These are phyloP conservation scores for Herpetomonas tarakana DNA, from an alignment of 208 protist species.

Conservation along the genomic window DNA sequence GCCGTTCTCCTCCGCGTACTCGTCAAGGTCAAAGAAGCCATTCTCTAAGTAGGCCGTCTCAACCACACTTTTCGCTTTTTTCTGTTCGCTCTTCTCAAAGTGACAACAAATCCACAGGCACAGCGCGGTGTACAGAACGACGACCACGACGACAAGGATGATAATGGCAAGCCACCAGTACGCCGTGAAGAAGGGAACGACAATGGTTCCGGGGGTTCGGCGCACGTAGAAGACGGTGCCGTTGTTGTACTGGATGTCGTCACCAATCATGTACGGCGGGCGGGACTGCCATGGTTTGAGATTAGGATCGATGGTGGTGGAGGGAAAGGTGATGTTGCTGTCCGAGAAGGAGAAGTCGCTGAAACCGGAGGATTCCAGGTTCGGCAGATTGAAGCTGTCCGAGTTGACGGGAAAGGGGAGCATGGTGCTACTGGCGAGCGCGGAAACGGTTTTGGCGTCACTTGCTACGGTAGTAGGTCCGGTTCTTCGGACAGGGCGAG, in stretches of 20 bases:
- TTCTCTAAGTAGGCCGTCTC: slow-evolving; percentile 18
- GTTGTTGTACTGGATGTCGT: slow-evolving; percentile 9
- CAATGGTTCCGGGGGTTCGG: not conserved
- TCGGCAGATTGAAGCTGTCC: too few species aligned
- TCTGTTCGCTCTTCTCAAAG: slow-evolving; percentile 28
- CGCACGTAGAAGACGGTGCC: slow-evolving; percentile 17
- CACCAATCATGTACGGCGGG: not conserved
- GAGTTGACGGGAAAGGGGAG: too few species aligned
- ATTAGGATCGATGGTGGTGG: slow-evolving; percentile 4
- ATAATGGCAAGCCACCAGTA: slow-evolving; percentile 41
- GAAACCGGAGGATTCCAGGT: not conserved
- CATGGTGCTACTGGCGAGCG: too few species aligned
- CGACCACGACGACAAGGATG: slow-evolving; percentile 21
- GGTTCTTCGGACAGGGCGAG: not conserved
- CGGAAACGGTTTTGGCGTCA: too few species aligned
- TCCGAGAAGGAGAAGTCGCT: not conserved
- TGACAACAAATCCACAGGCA: slow-evolving; percentile 25
- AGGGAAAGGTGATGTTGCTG: not conserved
- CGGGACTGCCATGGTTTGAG: slow-evolving; percentile 2
- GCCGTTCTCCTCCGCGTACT: not conserved
- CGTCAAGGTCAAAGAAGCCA: slow-evolving; percentile 23
- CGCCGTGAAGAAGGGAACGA: slow-evolving; percentile 16
- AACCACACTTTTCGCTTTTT: slow-evolving; percentile 29
- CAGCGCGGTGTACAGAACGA: slow-evolving; percentile 17
- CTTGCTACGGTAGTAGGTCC: too few species aligned